Evolutionary conservation across 106 monocot genomes (phyloP).

Genomic region (Vanilla planifolia): DNA sequence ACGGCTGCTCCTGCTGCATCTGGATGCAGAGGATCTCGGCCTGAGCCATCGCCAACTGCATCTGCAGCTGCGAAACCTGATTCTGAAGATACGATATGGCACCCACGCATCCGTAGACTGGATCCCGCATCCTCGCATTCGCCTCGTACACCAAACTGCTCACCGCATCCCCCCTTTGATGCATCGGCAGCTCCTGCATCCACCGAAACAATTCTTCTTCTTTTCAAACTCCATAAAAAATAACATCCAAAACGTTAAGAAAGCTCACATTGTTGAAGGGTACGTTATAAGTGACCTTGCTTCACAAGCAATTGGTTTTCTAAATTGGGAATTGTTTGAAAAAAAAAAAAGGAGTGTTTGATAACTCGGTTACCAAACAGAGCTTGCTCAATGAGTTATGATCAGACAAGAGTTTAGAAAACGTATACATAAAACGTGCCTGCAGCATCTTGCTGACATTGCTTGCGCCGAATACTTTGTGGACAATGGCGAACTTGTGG

Average conservation of each 20-base stretch:
- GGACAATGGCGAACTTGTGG: slow-evolving; percentile 63
- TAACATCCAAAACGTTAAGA: background rate
- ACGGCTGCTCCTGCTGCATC: slow-evolving; percentile 50
- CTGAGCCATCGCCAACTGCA: slow-evolving; percentile 83
- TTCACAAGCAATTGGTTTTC: background rate
- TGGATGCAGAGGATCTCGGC: slow-evolving; percentile 71
- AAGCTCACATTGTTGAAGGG: rapidly evolving
- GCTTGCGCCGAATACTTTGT: slow-evolving; percentile 74
- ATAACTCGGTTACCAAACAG: too few species aligned
- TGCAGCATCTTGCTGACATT: slow-evolving; percentile 69
- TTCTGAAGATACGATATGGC: slow-evolving; percentile 74
- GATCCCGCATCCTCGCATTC: slow-evolving; percentile 67
- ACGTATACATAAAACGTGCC: slow-evolving; percentile 7
- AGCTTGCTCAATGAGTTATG: too few species aligned
- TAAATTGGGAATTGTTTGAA: background rate
- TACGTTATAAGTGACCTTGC: background rate
- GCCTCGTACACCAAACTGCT: slow-evolving; percentile 90
- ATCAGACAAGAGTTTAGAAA: background rate
- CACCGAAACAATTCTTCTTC: background rate
- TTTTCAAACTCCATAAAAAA: background rate
- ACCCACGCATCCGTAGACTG: slow-evolving; percentile 77
- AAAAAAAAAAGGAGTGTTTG: background rate
- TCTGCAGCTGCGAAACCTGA: slow-evolving; percentile 79
- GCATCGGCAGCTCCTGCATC: slow-evolving; percentile 57
- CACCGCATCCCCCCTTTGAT: slow-evolving; percentile 76